Evolutionary conservation across 1,284 basidiomycete species (phyloP), one percentile per base, ranked within the genome.

Genomic region (Ceratobasidium theobromae): DNA sequence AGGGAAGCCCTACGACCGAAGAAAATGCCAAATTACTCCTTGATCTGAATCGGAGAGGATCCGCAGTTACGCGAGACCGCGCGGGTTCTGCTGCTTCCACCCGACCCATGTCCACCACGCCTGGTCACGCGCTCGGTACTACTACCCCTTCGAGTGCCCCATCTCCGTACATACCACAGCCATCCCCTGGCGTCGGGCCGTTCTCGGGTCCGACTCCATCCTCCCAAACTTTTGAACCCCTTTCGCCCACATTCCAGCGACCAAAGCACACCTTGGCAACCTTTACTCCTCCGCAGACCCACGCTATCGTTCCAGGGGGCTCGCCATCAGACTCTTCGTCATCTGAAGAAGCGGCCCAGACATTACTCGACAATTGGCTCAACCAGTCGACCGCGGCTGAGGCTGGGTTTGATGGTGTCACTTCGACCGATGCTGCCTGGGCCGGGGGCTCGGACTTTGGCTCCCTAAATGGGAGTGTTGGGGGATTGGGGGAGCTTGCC

Each of bases 321-420:
- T 46, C 53, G 41, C 67, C 51, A 16, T 35, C 33, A 5, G 45
- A 67, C 18, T 38, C 46, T 38, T 57, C 66, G 48, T 38, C 68
- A 5, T 55, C 55, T 23, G 88, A 90, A 71, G 85, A 83, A 38
- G 78, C 86, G 12, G 89, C 89, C 5, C 89, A 92, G 72, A 82
- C 83, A 16, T 74, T 92, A 65, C 78, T 92, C 53, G 89, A 92
- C 73, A 86, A 91, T 70, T 92, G 89, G 89, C 88, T 85, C 73
- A 87, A 86, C 68, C 57, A 52, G n/a, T 65, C 45, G 51, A 51
- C 30, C 16, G 46, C 21, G 32, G 43, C 51, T 32, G 60, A 62
- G 28, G 55, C 53, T 33, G 68, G 53, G 16, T 67, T 62, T 41
- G 55, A 60, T 16, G 45, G 51, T 21, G 53, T 68, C 18, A 43